phyloP scores from a whole-genome alignment of 2,329 filamentous ascomycete genomes.

The Alternaria postmessia region DNA sequence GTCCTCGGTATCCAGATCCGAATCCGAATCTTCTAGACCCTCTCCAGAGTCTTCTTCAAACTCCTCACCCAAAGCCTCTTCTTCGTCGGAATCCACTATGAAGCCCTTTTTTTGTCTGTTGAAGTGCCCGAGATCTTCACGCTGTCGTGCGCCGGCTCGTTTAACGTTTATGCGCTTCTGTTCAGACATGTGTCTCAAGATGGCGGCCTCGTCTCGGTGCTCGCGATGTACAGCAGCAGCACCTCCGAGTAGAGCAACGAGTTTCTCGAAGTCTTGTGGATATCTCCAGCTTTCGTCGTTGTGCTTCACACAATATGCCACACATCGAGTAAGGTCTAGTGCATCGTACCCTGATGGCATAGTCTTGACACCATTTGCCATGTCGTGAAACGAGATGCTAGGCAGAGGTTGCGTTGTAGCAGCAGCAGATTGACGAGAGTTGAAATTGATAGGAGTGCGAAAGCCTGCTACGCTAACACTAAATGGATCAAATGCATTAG shows the following conservation, averaged over 20 bases:
- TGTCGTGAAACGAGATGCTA: slow-evolving; percentile 25
- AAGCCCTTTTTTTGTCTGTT: neutral
- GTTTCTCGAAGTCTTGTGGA: slow-evolving; percentile 21
- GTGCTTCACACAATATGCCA: slow-evolving; percentile 25
- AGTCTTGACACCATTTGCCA: slow-evolving; percentile 22
- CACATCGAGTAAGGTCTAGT: slow-evolving; percentile 34
- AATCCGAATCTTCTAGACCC: neutral
- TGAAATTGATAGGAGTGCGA: slow-evolving; percentile 7
- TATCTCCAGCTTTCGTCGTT: slow-evolving; percentile 29
- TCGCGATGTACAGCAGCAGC: slow-evolving; percentile 5
- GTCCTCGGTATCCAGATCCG: neutral
- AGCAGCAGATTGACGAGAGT: neutral
- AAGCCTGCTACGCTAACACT: slow-evolving; percentile 32
- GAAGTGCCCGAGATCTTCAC: slow-evolving; percentile 8
- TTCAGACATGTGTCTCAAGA: slow-evolving; percentile 16
- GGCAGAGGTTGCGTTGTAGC: neutral
- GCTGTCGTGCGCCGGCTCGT: neutral
- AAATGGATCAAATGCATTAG: slow-evolving; percentile 14
- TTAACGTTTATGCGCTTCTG: neutral
- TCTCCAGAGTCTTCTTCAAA: slow-evolving; percentile 1
- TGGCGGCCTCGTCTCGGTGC: slow-evolving; percentile 20
- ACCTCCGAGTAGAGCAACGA: slow-evolving; percentile 24
- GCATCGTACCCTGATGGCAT: slow-evolving; percentile 27
- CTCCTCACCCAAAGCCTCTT: neutral
- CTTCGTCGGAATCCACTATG: neutral